Conservation (phyloP, 1,284 basidiomycete genomes). For the Ustilago xerochloae region DNA sequence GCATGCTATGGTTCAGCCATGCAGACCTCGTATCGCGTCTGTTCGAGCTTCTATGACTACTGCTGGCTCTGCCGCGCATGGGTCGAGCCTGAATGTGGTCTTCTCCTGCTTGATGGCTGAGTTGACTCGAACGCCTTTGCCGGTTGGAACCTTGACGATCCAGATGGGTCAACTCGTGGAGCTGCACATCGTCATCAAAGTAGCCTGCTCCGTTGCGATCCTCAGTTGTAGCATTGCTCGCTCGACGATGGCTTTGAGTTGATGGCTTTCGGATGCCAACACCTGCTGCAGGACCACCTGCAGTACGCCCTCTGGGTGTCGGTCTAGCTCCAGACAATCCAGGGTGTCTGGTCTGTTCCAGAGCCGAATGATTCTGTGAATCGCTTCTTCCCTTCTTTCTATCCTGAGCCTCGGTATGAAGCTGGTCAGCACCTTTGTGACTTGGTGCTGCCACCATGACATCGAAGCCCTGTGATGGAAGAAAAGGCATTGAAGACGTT, state of each 20-base stretch:
- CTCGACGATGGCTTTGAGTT: constrained; percentile 11
- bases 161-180: constrained; percentile 5
- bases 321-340: constrained; percentile 27
- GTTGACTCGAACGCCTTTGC: constrained; percentile 1
- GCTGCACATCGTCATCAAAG: constrained; percentile 8
- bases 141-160: constrained; percentile 10
- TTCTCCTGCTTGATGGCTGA: background rate
- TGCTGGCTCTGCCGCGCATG: background rate
- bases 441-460: constrained; percentile 11
- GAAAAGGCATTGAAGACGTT: constrained; percentile 30
- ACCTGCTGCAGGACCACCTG: constrained; percentile 32
- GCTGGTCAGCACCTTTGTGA: constrained; percentile 12
- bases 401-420: background rate
- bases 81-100: constrained; percentile 13
- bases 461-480: constrained; percentile 26
- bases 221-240: background rate
- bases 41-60: constrained; percentile 5
- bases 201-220: background rate
- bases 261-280: constrained; percentile 23
- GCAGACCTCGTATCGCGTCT: constrained; percentile 6
- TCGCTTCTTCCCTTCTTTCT: constrained; percentile 4
- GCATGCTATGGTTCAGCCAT: constrained; percentile 12
- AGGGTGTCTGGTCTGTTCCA: constrained; percentile 34
- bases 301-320: constrained; percentile 16
- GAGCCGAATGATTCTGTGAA: constrained; percentile 9